Conservation (phyloP, 371 early-diverging fungal species). For the Mortierella sp. region DNA sequence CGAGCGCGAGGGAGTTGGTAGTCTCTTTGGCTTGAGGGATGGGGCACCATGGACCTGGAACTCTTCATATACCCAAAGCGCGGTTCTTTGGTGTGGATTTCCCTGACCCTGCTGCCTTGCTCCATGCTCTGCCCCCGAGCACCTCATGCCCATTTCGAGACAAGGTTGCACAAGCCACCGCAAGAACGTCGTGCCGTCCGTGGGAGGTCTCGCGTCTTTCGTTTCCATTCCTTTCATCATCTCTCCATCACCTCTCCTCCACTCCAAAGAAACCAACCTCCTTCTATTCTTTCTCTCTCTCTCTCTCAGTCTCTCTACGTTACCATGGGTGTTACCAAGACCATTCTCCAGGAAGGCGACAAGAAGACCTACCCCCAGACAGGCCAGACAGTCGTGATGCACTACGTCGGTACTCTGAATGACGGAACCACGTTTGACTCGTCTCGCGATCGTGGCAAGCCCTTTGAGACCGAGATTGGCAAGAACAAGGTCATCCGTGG, state of each 20-base stretch:
- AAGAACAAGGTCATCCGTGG: conserved; percentile 92
- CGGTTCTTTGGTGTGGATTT: conserved; percentile 16
- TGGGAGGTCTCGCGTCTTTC: too few relatives aligned
- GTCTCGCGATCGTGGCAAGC: conserved; percentile 80
- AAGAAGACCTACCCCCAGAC: conserved; percentile 86
- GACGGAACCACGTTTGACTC: conserved; percentile 90
- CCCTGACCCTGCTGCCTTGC: not conserved
- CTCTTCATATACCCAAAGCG: conserved; percentile 8
- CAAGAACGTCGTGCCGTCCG: too few relatives aligned
- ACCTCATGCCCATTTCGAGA: not conserved
- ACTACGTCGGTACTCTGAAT: conserved; percentile 63
- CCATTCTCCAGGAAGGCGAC: conserved; percentile 71
- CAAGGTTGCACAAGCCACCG: too few relatives aligned
- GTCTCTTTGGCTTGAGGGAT: too few relatives aligned
- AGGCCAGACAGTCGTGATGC: conserved; percentile 79
- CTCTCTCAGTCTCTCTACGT: not conserved
- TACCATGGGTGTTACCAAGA: conserved; percentile 3
- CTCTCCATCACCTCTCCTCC: too few relatives aligned
- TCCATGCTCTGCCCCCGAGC: not conserved
- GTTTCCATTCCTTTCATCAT: too few relatives aligned
- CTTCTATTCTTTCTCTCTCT: not conserved
- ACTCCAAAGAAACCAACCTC: too few relatives aligned
- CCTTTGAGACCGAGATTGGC: conserved; percentile 88
- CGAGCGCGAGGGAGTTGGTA: too few relatives aligned
- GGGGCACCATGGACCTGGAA: too few relatives aligned